These are phyloP conservation scores for Penicillium nordicum DNA, from an alignment of 2,329 filamentous ascomycete genomes.

Conservation along the genomic window DNA sequence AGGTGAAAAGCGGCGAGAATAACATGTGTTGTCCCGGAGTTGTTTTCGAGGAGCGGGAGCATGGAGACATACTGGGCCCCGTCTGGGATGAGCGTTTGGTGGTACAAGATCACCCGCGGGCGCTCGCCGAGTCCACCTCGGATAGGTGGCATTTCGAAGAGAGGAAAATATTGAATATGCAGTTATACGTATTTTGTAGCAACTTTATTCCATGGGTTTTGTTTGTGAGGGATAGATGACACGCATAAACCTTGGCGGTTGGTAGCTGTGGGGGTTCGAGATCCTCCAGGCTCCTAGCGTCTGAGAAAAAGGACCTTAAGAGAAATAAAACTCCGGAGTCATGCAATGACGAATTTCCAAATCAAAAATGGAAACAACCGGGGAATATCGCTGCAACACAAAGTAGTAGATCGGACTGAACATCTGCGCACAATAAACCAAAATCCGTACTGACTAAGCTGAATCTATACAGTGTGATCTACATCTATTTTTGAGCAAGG, in stretches of 20 bases:
- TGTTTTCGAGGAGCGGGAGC: conserved; percentile 57
- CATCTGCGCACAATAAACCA: not conserved
- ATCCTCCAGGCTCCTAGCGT: not conserved
- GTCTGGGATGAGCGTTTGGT: conserved; percentile 61
- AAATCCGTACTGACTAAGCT: not conserved
- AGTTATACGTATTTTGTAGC: not conserved
- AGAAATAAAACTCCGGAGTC: not conserved
- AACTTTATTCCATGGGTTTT: not conserved
- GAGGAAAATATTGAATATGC: not conserved
- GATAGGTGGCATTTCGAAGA: conserved; percentile 39
- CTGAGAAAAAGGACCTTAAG: not conserved
- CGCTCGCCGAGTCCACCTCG: conserved; percentile 23
- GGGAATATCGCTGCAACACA: conserved; percentile 5
- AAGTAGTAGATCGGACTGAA: not conserved
- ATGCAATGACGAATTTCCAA: not conserved
- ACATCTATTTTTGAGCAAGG: not conserved
- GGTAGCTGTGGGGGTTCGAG: not conserved
- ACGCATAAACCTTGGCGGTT: not conserved
- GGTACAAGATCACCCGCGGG: conserved; percentile 51
- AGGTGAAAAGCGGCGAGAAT: conserved; percentile 85
- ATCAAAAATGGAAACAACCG: not conserved
- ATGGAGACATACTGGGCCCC: conserved; percentile 57
- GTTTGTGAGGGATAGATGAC: not conserved
- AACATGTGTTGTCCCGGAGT: conserved; percentile 70
- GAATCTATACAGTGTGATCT: no score